Conservation (phyloP, 2,329 filamentous ascomycete species). For the Colletotrichum eleusines region DNA sequence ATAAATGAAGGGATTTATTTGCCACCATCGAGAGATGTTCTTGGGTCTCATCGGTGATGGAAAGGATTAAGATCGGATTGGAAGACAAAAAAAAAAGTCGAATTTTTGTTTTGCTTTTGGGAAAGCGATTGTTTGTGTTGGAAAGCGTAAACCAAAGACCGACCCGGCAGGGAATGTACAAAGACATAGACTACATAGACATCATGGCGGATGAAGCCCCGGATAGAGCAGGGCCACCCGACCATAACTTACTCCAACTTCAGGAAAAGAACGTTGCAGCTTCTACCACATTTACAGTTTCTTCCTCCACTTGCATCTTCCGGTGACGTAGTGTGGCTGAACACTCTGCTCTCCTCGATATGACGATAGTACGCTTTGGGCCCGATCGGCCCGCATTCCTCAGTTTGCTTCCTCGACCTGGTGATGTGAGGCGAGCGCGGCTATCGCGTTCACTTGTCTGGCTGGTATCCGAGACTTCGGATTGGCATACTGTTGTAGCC, state of each 20-base stretch:
- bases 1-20: not conserved
- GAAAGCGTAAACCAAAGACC: not conserved
- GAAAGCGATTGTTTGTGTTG: conserved; percentile 7
- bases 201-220: not conserved
- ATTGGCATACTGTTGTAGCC: not conserved
- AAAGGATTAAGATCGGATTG: not conserved
- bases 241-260: not conserved
- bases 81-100: conserved; percentile 16
- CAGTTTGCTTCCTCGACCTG: not conserved
- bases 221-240: not conserved
- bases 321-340: not conserved
- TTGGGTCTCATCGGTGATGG: not conserved
- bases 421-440: not conserved
- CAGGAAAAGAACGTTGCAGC: conserved; percentile 11
- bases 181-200: conserved; percentile 30
- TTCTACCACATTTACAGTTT: not conserved
- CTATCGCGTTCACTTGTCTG: not conserved
- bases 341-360: not conserved
- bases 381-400: not conserved
- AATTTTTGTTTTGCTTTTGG: not conserved
- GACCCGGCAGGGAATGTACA: conserved; percentile 19
- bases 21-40: not conserved
- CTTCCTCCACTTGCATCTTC: not conserved
- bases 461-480: no score
- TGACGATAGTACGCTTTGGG: not conserved